Evolutionary conservation across 768 basidiomycete species (phyloP).

Genomic region (Cystofilobasidium bisporidii): DNA sequence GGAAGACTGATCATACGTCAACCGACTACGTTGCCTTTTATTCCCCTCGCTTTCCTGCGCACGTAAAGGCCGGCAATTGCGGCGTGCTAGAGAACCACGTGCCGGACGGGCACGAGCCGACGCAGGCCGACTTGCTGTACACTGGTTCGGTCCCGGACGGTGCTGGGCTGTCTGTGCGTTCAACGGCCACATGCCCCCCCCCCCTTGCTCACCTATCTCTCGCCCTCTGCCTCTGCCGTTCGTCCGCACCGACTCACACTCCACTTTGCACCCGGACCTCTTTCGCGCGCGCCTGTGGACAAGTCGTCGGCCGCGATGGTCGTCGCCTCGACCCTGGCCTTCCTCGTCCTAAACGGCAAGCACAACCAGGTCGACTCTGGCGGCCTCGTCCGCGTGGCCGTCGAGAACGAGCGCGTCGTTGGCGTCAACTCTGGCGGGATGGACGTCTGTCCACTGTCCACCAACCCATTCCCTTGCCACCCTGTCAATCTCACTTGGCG

Average conservation of each 20-base stretch:
- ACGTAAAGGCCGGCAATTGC: slow-evolving; percentile 37
- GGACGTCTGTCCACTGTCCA: neutral
- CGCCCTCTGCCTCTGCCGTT: no score
- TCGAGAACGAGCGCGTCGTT: slow-evolving; percentile 76
- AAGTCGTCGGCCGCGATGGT: slow-evolving; percentile 81
- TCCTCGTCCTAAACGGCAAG: slow-evolving; percentile 67
- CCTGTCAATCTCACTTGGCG: slow-evolving; percentile 13
- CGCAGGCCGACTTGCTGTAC: slow-evolving; percentile 62
- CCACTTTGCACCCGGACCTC: no score
- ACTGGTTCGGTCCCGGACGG: slow-evolving; percentile 78
- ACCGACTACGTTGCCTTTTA: no score
- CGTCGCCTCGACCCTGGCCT: slow-evolving; percentile 71
- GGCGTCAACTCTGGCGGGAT: slow-evolving; percentile 46
- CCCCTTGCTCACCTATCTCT: no score
- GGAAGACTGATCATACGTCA: no score
- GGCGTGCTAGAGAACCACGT: slow-evolving; percentile 56
- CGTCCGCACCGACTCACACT: no score
- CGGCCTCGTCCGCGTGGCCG: slow-evolving; percentile 63
- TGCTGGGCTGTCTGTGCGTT: slow-evolving; percentile 58
- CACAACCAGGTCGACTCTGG: slow-evolving; percentile 52
- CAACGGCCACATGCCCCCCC: no score
- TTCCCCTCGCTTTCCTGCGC: neutral
- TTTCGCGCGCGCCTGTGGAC: neutral
- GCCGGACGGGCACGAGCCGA: slow-evolving; percentile 44
- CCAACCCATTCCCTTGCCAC: neutral